Base-by-base conservation (phyloP, 2,329 filamentous ascomycete species). In the Coniochaeta sp. region DNA sequence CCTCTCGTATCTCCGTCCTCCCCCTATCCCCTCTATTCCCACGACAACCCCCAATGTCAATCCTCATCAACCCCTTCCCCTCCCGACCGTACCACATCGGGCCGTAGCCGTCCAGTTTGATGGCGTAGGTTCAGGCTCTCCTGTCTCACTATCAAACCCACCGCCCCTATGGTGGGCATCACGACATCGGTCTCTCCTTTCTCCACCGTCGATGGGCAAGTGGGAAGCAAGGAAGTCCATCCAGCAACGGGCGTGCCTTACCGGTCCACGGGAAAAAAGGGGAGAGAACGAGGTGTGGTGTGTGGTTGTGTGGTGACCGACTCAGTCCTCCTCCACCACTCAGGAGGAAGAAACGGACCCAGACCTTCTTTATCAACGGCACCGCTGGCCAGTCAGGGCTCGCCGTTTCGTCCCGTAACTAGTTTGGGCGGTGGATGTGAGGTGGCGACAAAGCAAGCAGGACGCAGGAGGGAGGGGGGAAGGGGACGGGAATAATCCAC, bases 391-490 rank as follows among this genome's bases (percentile, higher is more conserved):
- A 42, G 38, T 42, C 38, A 42, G 8, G 38, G 18, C 26, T 42
- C 38, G 38, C 38, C 18, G 38, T 42, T 42, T 42, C 27, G 12
- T 7, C 27, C 12, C 27, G 6, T 30, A 12, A 12, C 27, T 30
- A 7, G 6, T 12, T 12, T 30, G 27, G 27, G 6, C 2, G 20
- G 38, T 42, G 38, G 7, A 22, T 24, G 38, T n/a, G n/a, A n/a
- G 38, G 38, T 42, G 38, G 38, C 38, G 38, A 42, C 18, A 42
- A n/a, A n/a, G n/a, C n/a, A n/a, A 42, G 38, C 38, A 42, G 38
- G 38, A 42, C 18, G 22, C 18, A 42, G 20, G 38, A 12, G 27
- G 27, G 27, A 12, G 6, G 6, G 12, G 27, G 6, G 27, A 22
- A 22, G n/a, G 5, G 20, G 38, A 26, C 38, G 38, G 20, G 26